Evolutionary conservation across 805 yeast species (phyloP), one percentile per base, ranked within the genome.

Genomic region (Kluyveromyces siamensis): DNA sequence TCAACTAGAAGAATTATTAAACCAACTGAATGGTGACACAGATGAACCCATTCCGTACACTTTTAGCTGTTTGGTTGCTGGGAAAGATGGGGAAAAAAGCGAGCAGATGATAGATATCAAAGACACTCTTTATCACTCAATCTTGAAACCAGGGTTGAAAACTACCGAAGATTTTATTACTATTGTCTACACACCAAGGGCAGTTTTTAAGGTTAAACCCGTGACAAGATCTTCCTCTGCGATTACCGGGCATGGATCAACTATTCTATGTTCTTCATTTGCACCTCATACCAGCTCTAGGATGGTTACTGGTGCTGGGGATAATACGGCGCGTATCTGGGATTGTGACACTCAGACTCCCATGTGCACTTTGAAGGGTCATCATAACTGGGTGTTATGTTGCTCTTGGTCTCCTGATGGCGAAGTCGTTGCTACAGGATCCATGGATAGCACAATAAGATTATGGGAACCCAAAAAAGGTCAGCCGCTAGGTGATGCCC

Each of bases 301-400:
- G 56, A 81, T 90, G 84, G 93, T 87, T 39, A 85, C 97, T 0
- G 99, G 99, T 37, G 87, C 96, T 6, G 99, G 99, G 41, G 99
- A 93, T 67, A 79, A 84, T 37, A 90, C 98, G 8, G 97, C 98
- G 2, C 75, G 98, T 62, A 78, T 91, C 44, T 93, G 99, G 99
- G 97, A 90, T 68, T 86, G 96, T 66, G 83, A 88, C 58, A 90
- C 98, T 0, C 93, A 87, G 56, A 93, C 99, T 0, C 96, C 96
- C 8, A 71, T 83, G 61, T 76, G 80, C 52, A 87, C 95, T 0
- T 70, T 93, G 46, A 60, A 73, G 6, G 98, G 98, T 1, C 99
- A 93, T 61, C 71, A 79, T 10, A 88, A 90, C 69, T 93, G 97
- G 96, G 98, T 93, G 7, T 71, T 93, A 41, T 84, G 95, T 64